These are phyloP conservation scores for Aspergillus proliferans DNA, from an alignment of 2,329 filamentous ascomycete species.

Conservation along the genomic window DNA sequence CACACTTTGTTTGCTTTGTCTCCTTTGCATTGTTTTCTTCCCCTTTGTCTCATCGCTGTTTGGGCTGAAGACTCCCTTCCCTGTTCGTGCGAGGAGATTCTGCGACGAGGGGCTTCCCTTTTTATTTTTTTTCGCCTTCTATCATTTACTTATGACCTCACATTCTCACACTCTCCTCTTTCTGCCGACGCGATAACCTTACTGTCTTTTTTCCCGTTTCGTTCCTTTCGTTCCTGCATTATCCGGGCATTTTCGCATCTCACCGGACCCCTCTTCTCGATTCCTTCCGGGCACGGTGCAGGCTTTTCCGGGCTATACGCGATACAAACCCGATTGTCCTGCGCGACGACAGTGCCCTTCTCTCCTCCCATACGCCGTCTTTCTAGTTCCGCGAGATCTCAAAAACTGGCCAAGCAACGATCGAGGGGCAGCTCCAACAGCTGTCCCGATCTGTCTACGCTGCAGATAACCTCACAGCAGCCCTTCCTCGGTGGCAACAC, in stretches of 20 bases:
- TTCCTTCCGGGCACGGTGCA: not conserved
- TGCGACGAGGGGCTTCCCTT: not conserved
- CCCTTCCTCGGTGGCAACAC: conserved; percentile 18
- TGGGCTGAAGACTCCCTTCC: not conserved
- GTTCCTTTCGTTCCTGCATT: not conserved
- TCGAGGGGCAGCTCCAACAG: conserved; percentile 37
- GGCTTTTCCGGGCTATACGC: not conserved
- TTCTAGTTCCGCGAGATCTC: conserved; percentile 20
- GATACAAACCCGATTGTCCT: not conserved
- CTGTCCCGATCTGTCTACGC: conserved; percentile 38
- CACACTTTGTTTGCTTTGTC: not conserved
- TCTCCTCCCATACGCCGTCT: conserved; percentile 1
- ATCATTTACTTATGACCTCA: too few relatives aligned
- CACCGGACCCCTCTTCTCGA: not conserved
- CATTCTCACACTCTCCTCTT: too few relatives aligned
- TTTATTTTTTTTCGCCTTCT: not conserved
- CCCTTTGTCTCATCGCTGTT: not conserved
- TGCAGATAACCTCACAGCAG: conserved; percentile 26
- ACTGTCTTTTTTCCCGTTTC: not conserved
- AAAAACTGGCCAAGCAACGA: conserved; percentile 37
- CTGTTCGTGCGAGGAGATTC: not conserved
- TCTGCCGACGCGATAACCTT: too few relatives aligned
- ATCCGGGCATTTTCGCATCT: not conserved
- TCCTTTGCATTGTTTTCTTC: not conserved
- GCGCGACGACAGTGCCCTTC: not conserved